Evolutionary conservation across 805 yeast species (phyloP).

Genomic region (Saturnispora sanitii): DNA sequence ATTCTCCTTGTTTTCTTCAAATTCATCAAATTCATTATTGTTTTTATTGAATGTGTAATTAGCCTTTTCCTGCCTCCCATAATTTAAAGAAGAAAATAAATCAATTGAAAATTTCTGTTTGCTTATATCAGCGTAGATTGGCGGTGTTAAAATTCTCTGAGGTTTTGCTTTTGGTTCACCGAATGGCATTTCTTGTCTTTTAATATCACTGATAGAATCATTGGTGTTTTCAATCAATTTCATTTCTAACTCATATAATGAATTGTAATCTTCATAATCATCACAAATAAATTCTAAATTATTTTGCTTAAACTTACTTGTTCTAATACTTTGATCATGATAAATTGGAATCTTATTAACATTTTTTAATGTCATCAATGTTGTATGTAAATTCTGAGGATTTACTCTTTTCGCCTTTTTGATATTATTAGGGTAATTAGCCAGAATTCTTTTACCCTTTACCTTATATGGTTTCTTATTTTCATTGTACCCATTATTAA

Average conservation of each 20-base stretch:
- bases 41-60: too few relatives aligned
- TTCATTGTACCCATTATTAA: neutral
- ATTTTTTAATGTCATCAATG: conserved; percentile 20
- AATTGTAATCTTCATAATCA: neutral
- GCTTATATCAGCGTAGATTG: neutral
- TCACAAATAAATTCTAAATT: neutral
- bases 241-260: neutral
- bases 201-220: neutral
- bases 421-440: neutral
- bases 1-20: too few relatives aligned
- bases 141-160: too few relatives aligned
- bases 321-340: neutral
- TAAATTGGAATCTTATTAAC: conserved; percentile 19
- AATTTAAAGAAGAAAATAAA: too few relatives aligned
- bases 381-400: neutral
- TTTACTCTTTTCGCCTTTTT: neutral
- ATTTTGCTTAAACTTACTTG: neutral
- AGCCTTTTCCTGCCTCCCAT: too few relatives aligned
- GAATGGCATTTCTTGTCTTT: neutral
- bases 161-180: neutral
- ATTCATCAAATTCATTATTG: too few relatives aligned
- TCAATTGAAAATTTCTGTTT: too few relatives aligned
- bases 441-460: conserved; percentile 8
- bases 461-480: conserved; percentile 2
- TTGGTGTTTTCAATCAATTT: neutral